Evolutionary conservation across 2,329 filamentous ascomycete species (phyloP).

Genomic region (Aspergillus sp.): DNA sequence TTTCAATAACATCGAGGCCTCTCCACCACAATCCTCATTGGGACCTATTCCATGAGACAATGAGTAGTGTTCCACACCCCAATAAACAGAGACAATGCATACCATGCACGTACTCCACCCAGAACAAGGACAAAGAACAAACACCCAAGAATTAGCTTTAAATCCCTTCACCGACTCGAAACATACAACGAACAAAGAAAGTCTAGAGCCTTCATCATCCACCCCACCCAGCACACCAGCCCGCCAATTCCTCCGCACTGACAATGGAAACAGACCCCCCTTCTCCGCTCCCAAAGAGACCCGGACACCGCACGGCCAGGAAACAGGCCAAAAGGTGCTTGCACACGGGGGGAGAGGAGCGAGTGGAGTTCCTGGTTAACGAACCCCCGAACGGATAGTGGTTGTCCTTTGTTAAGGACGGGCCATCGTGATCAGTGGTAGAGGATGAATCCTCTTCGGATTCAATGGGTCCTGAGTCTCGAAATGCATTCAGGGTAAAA

Average conservation of each 20-base stretch:
- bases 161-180: too few relatives aligned
- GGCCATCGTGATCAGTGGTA: too few relatives aligned
- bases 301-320: slow-evolving; percentile 66
- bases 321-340: slow-evolving; percentile 89
- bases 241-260: slow-evolving; percentile 69
- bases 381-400: slow-evolving; percentile 42
- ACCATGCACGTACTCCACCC: too few relatives aligned
- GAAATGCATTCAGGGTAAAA: slow-evolving; percentile 74
- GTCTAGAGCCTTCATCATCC: slow-evolving; percentile 24
- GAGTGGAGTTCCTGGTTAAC: slow-evolving; percentile 25
- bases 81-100: too few relatives aligned
- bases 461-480: slow-evolving; percentile 35
- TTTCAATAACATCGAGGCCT: too few relatives aligned
- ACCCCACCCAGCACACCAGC: slow-evolving; percentile 59
- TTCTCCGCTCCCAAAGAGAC: slow-evolving; percentile 59
- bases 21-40: too few relatives aligned
- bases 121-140: too few relatives aligned
- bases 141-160: too few relatives aligned
- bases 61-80: too few relatives aligned
- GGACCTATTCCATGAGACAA: too few relatives aligned
- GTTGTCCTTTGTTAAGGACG: too few relatives aligned
- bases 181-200: too few relatives aligned
- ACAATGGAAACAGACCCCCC: slow-evolving; percentile 50
- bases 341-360: slow-evolving; percentile 56
- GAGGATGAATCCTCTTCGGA: background rate